phyloP scores from a whole-genome alignment of 257 asterid genomes.

The Solanum habrochaites region DNA sequence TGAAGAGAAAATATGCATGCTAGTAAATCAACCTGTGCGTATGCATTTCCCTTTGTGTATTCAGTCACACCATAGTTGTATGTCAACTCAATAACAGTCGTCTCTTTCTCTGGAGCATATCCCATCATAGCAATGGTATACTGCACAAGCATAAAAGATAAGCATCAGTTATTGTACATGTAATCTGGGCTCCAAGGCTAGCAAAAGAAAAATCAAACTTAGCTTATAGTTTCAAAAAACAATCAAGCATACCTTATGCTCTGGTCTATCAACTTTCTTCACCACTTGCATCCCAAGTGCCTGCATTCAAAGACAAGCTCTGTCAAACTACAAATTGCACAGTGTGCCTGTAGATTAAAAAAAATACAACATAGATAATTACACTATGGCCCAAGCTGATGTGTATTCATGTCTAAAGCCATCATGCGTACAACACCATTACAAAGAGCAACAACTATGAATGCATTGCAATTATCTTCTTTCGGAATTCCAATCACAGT shows the following conservation, averaged over 20 bases:
- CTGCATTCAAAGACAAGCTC: slow-evolving; percentile 21
- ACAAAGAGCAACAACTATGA: background rate
- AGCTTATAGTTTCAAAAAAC: slow-evolving; percentile 30
- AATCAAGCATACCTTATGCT: slow-evolving; percentile 50
- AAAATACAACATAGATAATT: background rate
- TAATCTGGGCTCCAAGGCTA: background rate
- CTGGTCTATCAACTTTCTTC: slow-evolving; percentile 76
- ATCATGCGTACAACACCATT: background rate
- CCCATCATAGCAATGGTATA: slow-evolving; percentile 95
- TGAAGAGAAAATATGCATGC: background rate
- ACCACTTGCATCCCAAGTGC: slow-evolving; percentile 85
- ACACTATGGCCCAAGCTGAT: background rate
- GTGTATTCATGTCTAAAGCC: background rate
- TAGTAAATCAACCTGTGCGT: slow-evolving; percentile 69
- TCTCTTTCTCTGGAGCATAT: slow-evolving; percentile 78
- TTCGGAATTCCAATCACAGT: background rate
- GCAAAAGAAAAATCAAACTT: background rate
- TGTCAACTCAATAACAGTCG: slow-evolving; percentile 80
- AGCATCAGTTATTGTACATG: background rate
- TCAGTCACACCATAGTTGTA: slow-evolving; percentile 95
- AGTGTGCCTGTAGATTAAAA: background rate
- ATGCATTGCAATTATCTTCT: background rate
- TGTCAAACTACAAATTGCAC: background rate
- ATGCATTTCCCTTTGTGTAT: slow-evolving; percentile 93
- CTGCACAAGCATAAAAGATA: slow-evolving; percentile 24